Evolutionary conservation across 768 basidiomycete species (phyloP).

Genomic region (Fomitopsis pulvina): DNA sequence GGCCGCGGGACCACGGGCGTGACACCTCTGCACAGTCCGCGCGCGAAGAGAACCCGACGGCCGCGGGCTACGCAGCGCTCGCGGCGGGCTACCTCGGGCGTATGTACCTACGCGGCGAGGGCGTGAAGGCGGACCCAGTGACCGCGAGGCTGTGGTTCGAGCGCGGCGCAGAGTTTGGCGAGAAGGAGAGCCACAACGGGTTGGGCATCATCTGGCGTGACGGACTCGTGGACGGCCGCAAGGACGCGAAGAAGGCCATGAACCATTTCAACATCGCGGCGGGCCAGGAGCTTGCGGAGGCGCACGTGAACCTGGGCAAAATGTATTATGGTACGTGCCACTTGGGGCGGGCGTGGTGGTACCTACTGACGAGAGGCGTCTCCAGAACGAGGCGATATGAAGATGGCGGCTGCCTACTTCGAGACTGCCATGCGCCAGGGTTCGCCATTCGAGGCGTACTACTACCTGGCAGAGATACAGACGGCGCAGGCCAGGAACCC

Average conservation of each 20-base stretch:
- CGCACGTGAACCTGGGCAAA: slow-evolving; percentile 88
- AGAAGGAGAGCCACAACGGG: slow-evolving; percentile 85
- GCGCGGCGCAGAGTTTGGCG: slow-evolving; percentile 71
- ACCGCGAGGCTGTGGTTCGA: slow-evolving; percentile 93
- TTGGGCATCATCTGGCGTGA: slow-evolving; percentile 92
- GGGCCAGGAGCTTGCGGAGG: slow-evolving; percentile 84
- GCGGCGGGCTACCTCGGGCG: slow-evolving; percentile 87
- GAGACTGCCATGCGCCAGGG: slow-evolving; percentile 83
- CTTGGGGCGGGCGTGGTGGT: background rate
- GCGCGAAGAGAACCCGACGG: slow-evolving; percentile 22
- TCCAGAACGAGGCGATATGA: slow-evolving; percentile 63
- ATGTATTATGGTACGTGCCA: slow-evolving; percentile 49
- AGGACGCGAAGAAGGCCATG: slow-evolving; percentile 59
- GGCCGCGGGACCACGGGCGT: slow-evolving; percentile 75
- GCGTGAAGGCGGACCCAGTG: slow-evolving; percentile 67
- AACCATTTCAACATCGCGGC: slow-evolving; percentile 73
- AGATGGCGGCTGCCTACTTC: slow-evolving; percentile 64
- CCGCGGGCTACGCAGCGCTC: slow-evolving; percentile 55
- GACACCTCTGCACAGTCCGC: slow-evolving; percentile 29
- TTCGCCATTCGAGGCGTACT: slow-evolving; percentile 92
- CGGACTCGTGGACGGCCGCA: slow-evolving; percentile 62
- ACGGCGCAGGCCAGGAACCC: slow-evolving; percentile 44
- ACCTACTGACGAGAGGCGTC: background rate
- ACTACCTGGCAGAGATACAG: slow-evolving; percentile 85
- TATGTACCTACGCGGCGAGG: slow-evolving; percentile 94